Evolutionary conservation across 768 basidiomycete species (phyloP), one percentile per base, ranked within the genome.

Genomic region (Coprinellus micaceus): DNA sequence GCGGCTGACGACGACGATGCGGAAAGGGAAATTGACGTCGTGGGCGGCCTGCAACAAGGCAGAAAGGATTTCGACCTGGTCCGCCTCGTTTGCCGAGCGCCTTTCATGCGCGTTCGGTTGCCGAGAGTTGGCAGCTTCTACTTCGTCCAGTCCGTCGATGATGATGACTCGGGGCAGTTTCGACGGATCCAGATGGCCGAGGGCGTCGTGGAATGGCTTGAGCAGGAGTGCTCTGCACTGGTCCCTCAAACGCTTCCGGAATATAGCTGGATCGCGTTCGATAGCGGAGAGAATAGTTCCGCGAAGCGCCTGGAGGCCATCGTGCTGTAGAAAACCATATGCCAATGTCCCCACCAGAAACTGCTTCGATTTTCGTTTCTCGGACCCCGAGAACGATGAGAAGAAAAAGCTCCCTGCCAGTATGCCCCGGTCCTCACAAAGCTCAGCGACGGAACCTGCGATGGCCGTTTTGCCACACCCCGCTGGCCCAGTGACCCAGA

Each of bases 371-470:
- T 30, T 7, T 6, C 45, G 7, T 21, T 37, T 36, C 9, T 9
- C 26, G 9, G 25, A 17, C 13, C 15, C 43, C n/a, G 43, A 46
- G 28, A 33, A 30, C 13, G 44, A 40, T 6, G 54, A 61, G 53
- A 61, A 61, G 57, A 61, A 58, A 30, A 58, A 61, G 26, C 53
- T 55, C 6, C 39, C 56, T 6, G 53, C 52, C 2, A 61, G 49
- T 0, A 24, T 26, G 13, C 53, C 52, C 21, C 28, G 25, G 15
- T 24, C 47, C 12, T 51, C n/a, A 40, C 52, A 54, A 11, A n/a
- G 24, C 12, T 58, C 53, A 10, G 60, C 47, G 19, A 61, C 36
- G 13, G 41, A 49, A 11, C 53, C 53, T n/a, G 37, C 43, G 22
- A 61, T 54, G 29, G 57, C 57, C 1, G 56, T 54, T 30, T 58